A percentile compares a stretch with the other conserved stretches of the same genome.
Evolutionary conservation across 495 filamentous ascomycete genomes (phyloP).

Genomic region (Penicillium antarcticum): DNA sequence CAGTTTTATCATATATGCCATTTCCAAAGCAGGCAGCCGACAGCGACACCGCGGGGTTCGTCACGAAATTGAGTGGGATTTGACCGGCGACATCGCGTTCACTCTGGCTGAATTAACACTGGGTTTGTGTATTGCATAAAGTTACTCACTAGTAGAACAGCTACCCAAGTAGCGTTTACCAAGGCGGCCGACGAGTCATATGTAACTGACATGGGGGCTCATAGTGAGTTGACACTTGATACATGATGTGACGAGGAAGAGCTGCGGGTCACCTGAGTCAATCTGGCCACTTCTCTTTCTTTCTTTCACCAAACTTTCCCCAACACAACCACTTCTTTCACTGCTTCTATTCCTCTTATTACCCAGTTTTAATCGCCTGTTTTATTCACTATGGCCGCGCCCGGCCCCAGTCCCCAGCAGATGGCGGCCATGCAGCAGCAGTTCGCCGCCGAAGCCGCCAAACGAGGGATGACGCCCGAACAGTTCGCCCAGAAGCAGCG

Average conservation of each 20-base stretch:
- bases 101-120: slow-evolving; percentile 35
- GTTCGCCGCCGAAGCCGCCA: slow-evolving; percentile 70
- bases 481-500: slow-evolving; percentile 63
- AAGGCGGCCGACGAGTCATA: slow-evolving; percentile 32
- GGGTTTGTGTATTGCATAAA: neutral
- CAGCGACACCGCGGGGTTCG: slow-evolving; percentile 51
- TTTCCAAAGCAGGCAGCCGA: slow-evolving; percentile 57
- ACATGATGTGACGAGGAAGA: slow-evolving; percentile 3
- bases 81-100: slow-evolving; percentile 58
- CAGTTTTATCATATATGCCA: slow-evolving; percentile 43
- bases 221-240: neutral
- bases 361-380: neutral
- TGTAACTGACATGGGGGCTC: slow-evolving; percentile 29
- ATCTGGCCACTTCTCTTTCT: slow-evolving; percentile 36
- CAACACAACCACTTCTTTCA: slow-evolving; percentile 5
- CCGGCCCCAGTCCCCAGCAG: slow-evolving; percentile 78
- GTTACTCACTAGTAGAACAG: slow-evolving; percentile 33
- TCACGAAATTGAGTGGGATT: slow-evolving; percentile 61
- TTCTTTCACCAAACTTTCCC: slow-evolving; percentile 9
- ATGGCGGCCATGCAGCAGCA: slow-evolving; percentile 80
- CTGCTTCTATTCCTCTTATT: neutral
- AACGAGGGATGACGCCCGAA: slow-evolving; percentile 71
- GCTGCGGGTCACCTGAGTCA: slow-evolving; percentile 26
- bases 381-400: slow-evolving; percentile 40
- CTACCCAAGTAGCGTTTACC: slow-evolving; percentile 32